Evolutionary conservation across 345 rosid species (phyloP).

Genomic region (Arabidopsis arenosa): DNA sequence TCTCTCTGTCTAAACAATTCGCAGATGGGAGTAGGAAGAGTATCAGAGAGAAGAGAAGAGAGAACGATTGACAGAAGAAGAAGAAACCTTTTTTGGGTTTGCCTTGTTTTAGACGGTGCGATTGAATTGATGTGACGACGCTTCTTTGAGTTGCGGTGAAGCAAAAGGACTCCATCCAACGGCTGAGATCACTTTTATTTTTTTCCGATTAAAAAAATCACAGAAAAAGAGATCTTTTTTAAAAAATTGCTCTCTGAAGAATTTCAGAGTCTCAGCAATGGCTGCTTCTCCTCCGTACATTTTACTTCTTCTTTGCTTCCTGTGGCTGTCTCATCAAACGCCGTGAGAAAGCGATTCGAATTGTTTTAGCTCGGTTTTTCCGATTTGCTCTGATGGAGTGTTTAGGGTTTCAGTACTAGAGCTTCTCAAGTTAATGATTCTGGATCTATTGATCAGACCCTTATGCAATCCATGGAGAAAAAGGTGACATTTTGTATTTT

Average conservation of each 20-base stretch:
- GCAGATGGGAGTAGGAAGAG: slow-evolving; percentile 26
- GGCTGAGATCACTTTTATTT: slow-evolving; percentile 25
- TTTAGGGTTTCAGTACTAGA: slow-evolving; percentile 48
- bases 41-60: slow-evolving; percentile 1
- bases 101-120: slow-evolving; percentile 31
- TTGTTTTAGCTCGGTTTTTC: neutral
- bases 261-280: neutral
- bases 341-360: no score
- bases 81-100: slow-evolving; percentile 33
- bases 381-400: neutral
- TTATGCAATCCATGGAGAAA: slow-evolving; percentile 84
- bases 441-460: slow-evolving; percentile 77
- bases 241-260: neutral
- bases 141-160: slow-evolving; percentile 26
- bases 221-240: neutral
- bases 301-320: neutral
- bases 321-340: neutral
- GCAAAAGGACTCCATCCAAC: slow-evolving; percentile 31
- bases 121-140: slow-evolving; percentile 20
- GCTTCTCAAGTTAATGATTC: slow-evolving; percentile 75
- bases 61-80: slow-evolving; percentile 30
- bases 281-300: neutral
- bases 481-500: slow-evolving; percentile 54
- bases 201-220: neutral
- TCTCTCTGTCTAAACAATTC: neutral